Evolutionary conservation across 129 eudicot species (phyloP).

Genomic region (carrot (Daucus carota)): DH1_v3.0 NC_030384.2:31943501-31944000

Average conservation of each 20-base stretch:
- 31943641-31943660: slow-evolving; percentile 92
- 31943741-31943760: not conserved
- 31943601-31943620: slow-evolving; percentile 37
- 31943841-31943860: not conserved
- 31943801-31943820: not conserved
- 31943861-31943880: not conserved
- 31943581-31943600: not conserved
- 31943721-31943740: not conserved
- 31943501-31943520: not conserved
- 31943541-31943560: not conserved
- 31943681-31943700: slow-evolving; percentile 97
- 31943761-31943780: not conserved
- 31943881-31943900: not conserved
- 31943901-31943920: not conserved
- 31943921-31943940: not conserved
- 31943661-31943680: slow-evolving; percentile 89
- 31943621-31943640: slow-evolving; percentile 75
- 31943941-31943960: not conserved
- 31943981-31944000: not conserved
- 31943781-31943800: not conserved
- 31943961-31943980: not conserved
- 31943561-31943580: not conserved
- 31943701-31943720: slow-evolving; percentile 77
- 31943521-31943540: not conserved
- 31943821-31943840: not conserved